These are phyloP conservation scores for Lepiota brunneoincarnata DNA, from an alignment of 768 basidiomycete species.

Conservation along the genomic window DNA sequence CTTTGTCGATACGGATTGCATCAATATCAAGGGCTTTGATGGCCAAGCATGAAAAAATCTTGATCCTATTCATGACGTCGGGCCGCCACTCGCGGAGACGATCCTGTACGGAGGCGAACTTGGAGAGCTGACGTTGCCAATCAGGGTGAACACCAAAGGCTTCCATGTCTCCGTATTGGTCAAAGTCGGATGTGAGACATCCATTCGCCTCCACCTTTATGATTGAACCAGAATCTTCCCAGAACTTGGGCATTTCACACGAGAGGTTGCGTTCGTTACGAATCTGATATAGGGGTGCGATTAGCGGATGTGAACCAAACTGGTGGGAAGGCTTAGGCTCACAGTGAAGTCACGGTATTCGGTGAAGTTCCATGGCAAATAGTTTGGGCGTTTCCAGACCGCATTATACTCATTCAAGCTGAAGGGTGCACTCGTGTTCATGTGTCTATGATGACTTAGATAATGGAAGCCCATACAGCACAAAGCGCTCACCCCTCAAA, in stretches of 20 bases:
- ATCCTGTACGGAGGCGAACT: slow-evolving; percentile 95
- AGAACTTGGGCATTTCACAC: slow-evolving; percentile 77
- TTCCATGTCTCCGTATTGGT: slow-evolving; percentile 96
- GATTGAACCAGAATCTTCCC: slow-evolving; percentile 71
- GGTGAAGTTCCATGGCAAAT: slow-evolving; percentile 84
- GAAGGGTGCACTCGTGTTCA: slow-evolving; percentile 84
- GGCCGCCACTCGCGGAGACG: slow-evolving; percentile 93
- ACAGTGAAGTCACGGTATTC: slow-evolving; percentile 83
- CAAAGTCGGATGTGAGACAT: slow-evolving; percentile 83
- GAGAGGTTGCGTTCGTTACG: slow-evolving; percentile 69
- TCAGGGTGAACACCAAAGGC: slow-evolving; percentile 96
- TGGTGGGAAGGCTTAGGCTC: slow-evolving; percentile 18
- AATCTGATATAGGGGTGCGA: slow-evolving; percentile 38
- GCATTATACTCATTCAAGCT: slow-evolving; percentile 67
- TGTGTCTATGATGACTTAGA: slow-evolving; percentile 42
- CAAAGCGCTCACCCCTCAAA: slow-evolving; percentile 60
- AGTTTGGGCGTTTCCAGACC: slow-evolving; percentile 71
- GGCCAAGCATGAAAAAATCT: slow-evolving; percentile 79
- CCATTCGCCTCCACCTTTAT: slow-evolving; percentile 60
- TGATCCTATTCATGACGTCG: slow-evolving; percentile 72
- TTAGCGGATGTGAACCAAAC: slow-evolving; percentile 3
- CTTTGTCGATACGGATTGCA: slow-evolving; percentile 93
- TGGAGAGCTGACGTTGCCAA: slow-evolving; percentile 91
- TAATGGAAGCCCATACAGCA: background rate
- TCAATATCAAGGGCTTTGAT: slow-evolving; percentile 89